Conservation (phyloP, 192 early-diverging fungal genomes). For the Backusella parvicylindrica region DNA sequence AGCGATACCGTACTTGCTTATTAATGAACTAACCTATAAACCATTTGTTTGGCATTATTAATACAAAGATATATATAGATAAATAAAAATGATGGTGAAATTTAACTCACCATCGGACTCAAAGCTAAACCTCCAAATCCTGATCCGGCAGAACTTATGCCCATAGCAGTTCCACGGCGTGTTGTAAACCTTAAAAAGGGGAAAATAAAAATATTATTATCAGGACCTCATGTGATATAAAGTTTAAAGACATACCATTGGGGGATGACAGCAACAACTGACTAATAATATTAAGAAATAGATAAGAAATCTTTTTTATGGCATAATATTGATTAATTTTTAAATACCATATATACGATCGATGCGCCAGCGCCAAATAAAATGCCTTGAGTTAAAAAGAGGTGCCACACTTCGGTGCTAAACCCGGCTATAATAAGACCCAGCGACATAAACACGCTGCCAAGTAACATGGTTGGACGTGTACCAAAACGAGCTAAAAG, state of each 20-base stretch:
- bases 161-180: conserved; percentile 56
- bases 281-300: background rate
- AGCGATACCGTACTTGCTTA: conserved; percentile 48
- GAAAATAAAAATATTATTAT: background rate
- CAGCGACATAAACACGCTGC: conserved; percentile 14
- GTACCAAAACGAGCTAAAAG: conserved; percentile 5
- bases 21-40: conserved; percentile 24
- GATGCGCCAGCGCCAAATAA: conserved; percentile 49
- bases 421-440: conserved; percentile 28
- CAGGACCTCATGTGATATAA: background rate
- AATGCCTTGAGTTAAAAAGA: conserved; percentile 59
- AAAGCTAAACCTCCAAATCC: conserved; percentile 62
- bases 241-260: conserved; percentile 48
- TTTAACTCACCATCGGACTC: conserved; percentile 16
- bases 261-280: conserved; percentile 31
- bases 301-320: background rate
- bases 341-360: conserved; percentile 22
- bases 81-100: background rate
- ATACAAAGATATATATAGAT: background rate
- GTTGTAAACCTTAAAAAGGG: conserved; percentile 27
- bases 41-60: background rate
- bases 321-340: background rate
- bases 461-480: conserved; percentile 12
- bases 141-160: conserved; percentile 55
- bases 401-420: conserved; percentile 52